A percentile compares a stretch with the other conserved stretches of the same genome.
These are phyloP conservation scores for Candolleomyces aberdarensis DNA, from an alignment of 768 basidiomycete species.

Conservation along the genomic window DNA sequence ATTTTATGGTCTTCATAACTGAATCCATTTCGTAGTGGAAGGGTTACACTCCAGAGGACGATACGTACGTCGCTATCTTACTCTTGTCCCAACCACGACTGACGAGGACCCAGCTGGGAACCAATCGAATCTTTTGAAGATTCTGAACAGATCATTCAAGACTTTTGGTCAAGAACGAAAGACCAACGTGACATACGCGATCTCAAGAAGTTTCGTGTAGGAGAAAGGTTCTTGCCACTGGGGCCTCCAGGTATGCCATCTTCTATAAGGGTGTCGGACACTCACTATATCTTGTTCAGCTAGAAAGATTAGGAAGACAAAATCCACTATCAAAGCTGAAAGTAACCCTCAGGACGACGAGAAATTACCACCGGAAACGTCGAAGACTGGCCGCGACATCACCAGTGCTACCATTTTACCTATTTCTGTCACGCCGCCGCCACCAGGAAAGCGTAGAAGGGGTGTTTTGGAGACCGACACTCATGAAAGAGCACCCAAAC, in stretches of 20 bases:
- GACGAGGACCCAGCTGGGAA: conserved; percentile 53
- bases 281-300: neutral
- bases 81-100: neutral
- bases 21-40: conserved; percentile 48
- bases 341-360: neutral
- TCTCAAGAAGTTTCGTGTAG: conserved; percentile 45
- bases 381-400: neutral
- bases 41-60: conserved; percentile 47
- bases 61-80: conserved; percentile 49
- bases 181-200: conserved; percentile 49
- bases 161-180: conserved; percentile 50
- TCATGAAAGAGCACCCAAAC: neutral
- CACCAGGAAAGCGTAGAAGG: conserved; percentile 2
- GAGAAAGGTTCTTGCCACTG: conserved; percentile 51
- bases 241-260: conserved; percentile 56
- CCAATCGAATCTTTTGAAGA: conserved; percentile 55
- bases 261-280: neutral
- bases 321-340: neutral
- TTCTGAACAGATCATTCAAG: conserved; percentile 52
- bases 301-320: conserved; percentile 4
- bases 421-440: neutral
- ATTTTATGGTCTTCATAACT: neutral
- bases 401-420: neutral
- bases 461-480: neutral
- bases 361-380: neutral